Percentiles rank a stretch among this genome's conserved stretches.
phyloP scores from a whole-genome alignment of 139 green algal species.

The Picochlorum sp. region DNA sequence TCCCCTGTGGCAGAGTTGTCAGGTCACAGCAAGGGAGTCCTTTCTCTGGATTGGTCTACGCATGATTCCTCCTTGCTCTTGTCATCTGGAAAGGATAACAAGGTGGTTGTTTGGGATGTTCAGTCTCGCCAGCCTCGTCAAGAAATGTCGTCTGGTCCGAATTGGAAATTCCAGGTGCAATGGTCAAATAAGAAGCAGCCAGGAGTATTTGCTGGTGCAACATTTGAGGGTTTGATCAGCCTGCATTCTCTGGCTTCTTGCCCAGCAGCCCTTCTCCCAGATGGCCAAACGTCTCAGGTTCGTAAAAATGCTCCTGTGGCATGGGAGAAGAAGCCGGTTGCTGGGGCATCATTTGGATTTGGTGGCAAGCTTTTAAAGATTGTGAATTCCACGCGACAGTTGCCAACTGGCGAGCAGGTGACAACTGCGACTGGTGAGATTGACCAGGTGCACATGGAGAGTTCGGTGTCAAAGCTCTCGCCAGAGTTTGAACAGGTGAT shows the following conservation, averaged over 20 bases:
- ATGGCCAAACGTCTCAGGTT: background rate
- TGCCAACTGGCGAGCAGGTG: conserved; percentile 21
- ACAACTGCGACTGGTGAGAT: conserved; percentile 17
- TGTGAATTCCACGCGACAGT: conserved; percentile 38
- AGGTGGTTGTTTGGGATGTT: conserved; percentile 91
- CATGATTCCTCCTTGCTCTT: conserved; percentile 84
- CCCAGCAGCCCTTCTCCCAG: background rate
- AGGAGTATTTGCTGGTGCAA: conserved; percentile 52
- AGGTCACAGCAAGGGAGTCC: conserved; percentile 76
- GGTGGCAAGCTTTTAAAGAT: conserved; percentile 67
- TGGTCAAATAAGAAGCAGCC: conserved; percentile 23
- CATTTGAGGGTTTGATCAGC: conserved; percentile 19
- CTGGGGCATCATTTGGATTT: conserved; percentile 76
- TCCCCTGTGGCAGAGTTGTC: conserved; percentile 79
- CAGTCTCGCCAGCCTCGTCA: conserved; percentile 12
- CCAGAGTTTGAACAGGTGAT: conserved; percentile 70
- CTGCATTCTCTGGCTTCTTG: conserved; percentile 21
- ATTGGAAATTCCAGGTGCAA: conserved; percentile 18
- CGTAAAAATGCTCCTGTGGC: conserved; percentile 48
- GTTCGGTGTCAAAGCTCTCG: conserved; percentile 28
- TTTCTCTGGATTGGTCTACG: conserved; percentile 83
- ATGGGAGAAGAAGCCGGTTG: conserved; percentile 75
- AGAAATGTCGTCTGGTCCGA: conserved; percentile 5
- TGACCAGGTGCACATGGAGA: conserved; percentile 42
- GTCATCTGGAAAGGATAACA: conserved; percentile 84